Base-by-base conservation (phyloP, 2,329 filamentous ascomycete species). In the Alternaria ventricosa region DNA sequence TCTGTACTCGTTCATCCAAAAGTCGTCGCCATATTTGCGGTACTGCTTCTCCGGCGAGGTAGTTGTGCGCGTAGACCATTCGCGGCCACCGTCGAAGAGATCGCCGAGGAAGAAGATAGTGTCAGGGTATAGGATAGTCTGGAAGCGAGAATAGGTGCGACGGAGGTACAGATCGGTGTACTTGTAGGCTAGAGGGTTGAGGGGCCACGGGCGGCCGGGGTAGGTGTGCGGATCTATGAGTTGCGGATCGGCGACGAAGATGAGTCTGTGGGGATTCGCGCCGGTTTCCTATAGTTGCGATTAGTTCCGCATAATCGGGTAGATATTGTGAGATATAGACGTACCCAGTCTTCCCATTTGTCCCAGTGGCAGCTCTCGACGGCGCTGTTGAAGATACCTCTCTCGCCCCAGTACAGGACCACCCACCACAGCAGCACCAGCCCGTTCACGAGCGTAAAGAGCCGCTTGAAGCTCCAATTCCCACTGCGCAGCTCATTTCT, bases 221-320 rank as follows among this genome's bases (percentile, higher is more conserved):
- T 97, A 97, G n/a, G 94, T 96, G 79, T 97, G 93, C 58, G 94
- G 92, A 80, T 97, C 94, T 75, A 96, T 93, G 62, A 97, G 87
- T 79, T 97, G 94, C 46, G 94, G 94, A 76, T 97, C 94, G 64
- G 94, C 93, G 69, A 97, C 86, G 77, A 97, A 90, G 71, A 93
- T 85, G 70, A 97, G 86, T 76, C 90, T 92, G 79, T 98, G 94
- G 27, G 96, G 96, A 33, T 87, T 88, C 55, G 94, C 91, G 70
- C 86, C 89, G 73, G 87, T 81, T 57, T 94, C 93, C 96, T 97
- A 75, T 41, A 41, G 7, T 15, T 20, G 6, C 10, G 28, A 45
- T 78, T 30, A 76, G 67, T 54, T 22, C 22, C 58, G 8, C 18
- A n/a, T 49, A n/a, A 6, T 27, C 27, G 30, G 44, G 2, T 47